Percentiles rank a stretch among this genome's conserved stretches.
Evolutionary conservation across 2,329 filamentous ascomycete species (phyloP).

Genomic region (Polytolypa hystricis): DNA sequence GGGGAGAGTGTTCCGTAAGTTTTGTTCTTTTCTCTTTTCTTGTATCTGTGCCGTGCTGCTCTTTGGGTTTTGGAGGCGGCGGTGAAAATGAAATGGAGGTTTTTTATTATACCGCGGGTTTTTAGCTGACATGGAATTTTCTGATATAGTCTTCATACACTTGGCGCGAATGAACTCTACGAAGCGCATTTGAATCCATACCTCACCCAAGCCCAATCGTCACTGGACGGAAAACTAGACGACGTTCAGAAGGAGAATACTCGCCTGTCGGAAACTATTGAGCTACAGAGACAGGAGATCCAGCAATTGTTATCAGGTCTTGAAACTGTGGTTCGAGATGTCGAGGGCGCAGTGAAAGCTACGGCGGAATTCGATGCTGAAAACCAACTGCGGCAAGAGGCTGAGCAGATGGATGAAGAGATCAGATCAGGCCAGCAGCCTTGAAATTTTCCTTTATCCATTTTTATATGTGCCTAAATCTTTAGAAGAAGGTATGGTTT

Average conservation of each 20-base stretch:
- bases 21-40: slow-evolving; percentile 5
- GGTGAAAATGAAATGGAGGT: background rate
- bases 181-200: slow-evolving; percentile 49
- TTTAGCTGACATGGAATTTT: background rate
- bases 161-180: slow-evolving; percentile 46
- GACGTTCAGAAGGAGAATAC: slow-evolving; percentile 42
- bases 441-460: background rate
- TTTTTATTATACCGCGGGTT: background rate
- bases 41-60: background rate
- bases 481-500: too few relatives aligned
- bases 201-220: slow-evolving; percentile 39
- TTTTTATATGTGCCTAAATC: too few relatives aligned
- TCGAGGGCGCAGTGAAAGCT: slow-evolving; percentile 40
- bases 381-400: slow-evolving; percentile 30
- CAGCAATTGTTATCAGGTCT: slow-evolving; percentile 43
- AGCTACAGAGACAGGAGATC: slow-evolving; percentile 47
- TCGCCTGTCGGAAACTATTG: slow-evolving; percentile 41
- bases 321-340: slow-evolving; percentile 45
- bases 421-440: slow-evolving; percentile 19
- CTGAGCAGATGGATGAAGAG: slow-evolving; percentile 34
- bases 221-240: slow-evolving; percentile 40
- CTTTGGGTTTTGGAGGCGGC: background rate
- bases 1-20: slow-evolving; percentile 38
- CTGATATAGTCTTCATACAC: slow-evolving; percentile 43
- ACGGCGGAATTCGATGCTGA: slow-evolving; percentile 29